A percentile compares a stretch with the other conserved stretches of the same genome.
phyloP scores from a whole-genome alignment of 2,329 filamentous ascomycete genomes.

The Verticillium tricorpus region DNA sequence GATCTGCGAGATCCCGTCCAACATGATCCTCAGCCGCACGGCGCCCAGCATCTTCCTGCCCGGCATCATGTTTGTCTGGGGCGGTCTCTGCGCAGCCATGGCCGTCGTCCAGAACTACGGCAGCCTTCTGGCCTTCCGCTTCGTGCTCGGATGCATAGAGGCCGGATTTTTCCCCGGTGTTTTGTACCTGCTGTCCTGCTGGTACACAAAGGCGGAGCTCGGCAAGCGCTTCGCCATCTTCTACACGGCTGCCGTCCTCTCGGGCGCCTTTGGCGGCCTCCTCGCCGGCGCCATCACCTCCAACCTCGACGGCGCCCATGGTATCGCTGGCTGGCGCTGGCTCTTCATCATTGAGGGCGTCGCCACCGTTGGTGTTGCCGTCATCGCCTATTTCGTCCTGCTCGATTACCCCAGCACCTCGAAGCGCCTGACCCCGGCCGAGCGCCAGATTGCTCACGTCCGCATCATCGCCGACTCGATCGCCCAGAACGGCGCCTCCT shows the following conservation, averaged over 20 bases:
- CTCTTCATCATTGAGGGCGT: conserved; percentile 31
- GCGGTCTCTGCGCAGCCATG: conserved; percentile 36
- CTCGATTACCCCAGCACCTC: conserved; percentile 65
- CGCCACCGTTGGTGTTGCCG: conserved; percentile 31
- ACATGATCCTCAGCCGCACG: conserved; percentile 50
- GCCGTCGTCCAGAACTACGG: conserved; percentile 37
- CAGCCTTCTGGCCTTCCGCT: conserved; percentile 39
- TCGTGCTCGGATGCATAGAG: conserved; percentile 41
- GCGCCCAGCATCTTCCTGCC: conserved; percentile 50
- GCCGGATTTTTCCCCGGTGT: conserved; percentile 47
- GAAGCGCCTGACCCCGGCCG: conserved; percentile 50
- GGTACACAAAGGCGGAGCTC: conserved; percentile 39
- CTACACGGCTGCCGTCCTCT: conserved; percentile 40
- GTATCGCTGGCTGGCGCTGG: conserved; percentile 21
- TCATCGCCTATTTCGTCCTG: conserved; percentile 30
- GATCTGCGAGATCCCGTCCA: conserved; percentile 58
- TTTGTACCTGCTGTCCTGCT: conserved; percentile 40
- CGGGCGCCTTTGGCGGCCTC: conserved; percentile 47
- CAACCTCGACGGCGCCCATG: conserved; percentile 24
- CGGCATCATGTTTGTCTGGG: conserved; percentile 38
- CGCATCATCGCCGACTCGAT: conserved; percentile 41
- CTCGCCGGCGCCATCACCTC: conserved; percentile 44
- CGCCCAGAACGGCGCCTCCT: conserved; percentile 34
- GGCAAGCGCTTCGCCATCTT: conserved; percentile 41
- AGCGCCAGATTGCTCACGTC: conserved; percentile 52